Evolutionary conservation across 805 yeast species (phyloP).

Genomic region (Priceomyces medius): DNA sequence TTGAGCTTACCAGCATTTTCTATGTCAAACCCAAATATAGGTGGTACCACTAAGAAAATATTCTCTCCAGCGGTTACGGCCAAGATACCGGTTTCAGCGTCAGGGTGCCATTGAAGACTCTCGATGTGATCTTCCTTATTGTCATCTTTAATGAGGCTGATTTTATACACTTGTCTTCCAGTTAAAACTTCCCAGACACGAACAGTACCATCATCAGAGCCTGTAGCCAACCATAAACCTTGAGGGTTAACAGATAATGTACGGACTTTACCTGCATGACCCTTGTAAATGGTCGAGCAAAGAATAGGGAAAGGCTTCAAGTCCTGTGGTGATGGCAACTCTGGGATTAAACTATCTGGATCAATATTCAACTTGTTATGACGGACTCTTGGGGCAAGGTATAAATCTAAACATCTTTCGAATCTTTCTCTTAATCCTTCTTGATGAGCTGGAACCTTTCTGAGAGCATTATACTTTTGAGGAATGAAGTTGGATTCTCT

Average conservation of each 20-base stretch:
- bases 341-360: conserved; percentile 94
- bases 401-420: conserved; percentile 86
- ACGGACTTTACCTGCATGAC: conserved; percentile 83
- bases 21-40: conserved; percentile 82
- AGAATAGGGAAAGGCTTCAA: conserved; percentile 94
- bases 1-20: conserved; percentile 78
- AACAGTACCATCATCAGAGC: conserved; percentile 94
- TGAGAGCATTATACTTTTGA: conserved; percentile 72
- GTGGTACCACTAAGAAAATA: conserved; percentile 80
- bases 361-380: conserved; percentile 88
- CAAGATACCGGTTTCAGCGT: conserved; percentile 65
- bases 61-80: conserved; percentile 84
- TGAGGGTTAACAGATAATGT: conserved; percentile 80
- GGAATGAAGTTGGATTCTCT: conserved; percentile 80
- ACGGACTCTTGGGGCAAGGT: conserved; percentile 94
- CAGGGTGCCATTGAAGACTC: conserved; percentile 88
- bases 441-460: conserved; percentile 92
- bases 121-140: conserved; percentile 75
- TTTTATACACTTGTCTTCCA: conserved; percentile 85
- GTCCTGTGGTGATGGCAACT: conserved; percentile 94
- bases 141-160: conserved; percentile 52
- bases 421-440: conserved; percentile 86
- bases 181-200: conserved; percentile 96
- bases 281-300: conserved; percentile 78
- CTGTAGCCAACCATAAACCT: conserved; percentile 96